Conservation (phyloP, 202 grass and related monocot species). For the Eragrostis tef region DNA sequence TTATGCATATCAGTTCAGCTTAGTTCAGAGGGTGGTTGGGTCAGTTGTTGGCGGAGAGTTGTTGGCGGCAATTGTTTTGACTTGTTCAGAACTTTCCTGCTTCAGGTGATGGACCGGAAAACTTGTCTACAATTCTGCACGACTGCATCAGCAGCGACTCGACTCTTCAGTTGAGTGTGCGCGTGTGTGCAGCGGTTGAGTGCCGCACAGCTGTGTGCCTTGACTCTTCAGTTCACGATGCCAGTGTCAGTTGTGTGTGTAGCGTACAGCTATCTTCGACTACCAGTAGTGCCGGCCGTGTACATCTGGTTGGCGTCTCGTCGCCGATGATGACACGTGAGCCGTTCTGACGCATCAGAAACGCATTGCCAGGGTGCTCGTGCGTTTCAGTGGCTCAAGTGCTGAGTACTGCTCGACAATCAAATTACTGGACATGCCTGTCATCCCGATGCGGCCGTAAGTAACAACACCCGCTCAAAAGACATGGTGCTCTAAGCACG, state of each 20-base stretch:
- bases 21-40: background rate
- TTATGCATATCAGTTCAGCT: background rate
- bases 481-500: background rate
- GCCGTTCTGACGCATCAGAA: background rate
- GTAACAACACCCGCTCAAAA: constrained; percentile 32
- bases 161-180: background rate
- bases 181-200: background rate
- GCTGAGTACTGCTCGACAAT: background rate
- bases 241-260: background rate
- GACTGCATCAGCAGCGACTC: constrained; percentile 1
- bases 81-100: background rate
- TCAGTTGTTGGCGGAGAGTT: background rate
- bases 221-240: background rate
- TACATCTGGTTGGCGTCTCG: constrained; percentile 6
- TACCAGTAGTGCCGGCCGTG: background rate
- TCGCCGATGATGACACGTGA: background rate
- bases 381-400: background rate
- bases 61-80: constrained; percentile 8
- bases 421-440: background rate
- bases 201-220: constrained; percentile 38
- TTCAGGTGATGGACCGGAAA: background rate
- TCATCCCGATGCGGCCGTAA: background rate
- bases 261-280: constrained; percentile 27
- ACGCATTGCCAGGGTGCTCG: background rate
- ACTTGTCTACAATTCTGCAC: background rate